Evolutionary conservation across 2,329 filamentous ascomycete species (phyloP).

Genomic region (Colletotrichum lentis): DNA sequence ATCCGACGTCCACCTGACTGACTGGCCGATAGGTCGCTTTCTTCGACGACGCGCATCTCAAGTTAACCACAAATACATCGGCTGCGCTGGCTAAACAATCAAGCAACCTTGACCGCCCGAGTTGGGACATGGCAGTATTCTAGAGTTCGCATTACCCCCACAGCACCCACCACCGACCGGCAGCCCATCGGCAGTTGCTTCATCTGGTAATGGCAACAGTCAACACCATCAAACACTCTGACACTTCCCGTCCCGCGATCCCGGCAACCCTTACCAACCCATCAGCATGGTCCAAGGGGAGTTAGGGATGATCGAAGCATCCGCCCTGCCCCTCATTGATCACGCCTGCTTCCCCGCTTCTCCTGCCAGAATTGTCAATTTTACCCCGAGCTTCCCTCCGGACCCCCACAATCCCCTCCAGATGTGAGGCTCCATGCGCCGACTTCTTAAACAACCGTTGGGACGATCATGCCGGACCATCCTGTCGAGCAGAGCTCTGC

Average conservation of each 20-base stretch:
- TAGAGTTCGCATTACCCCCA: conserved; percentile 30
- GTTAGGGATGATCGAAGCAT: conserved; percentile 18
- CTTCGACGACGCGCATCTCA: background rate
- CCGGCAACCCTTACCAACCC: conserved; percentile 15
- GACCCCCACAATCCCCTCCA: conserved; percentile 30
- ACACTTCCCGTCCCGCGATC: conserved; percentile 30
- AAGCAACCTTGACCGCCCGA: conserved; percentile 13
- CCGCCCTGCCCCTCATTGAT: conserved; percentile 19
- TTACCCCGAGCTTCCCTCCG: conserved; percentile 24
- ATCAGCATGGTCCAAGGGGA: conserved; percentile 20
- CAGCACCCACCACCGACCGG: conserved; percentile 4
- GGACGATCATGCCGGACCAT: background rate
- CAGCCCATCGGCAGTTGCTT: conserved; percentile 25
- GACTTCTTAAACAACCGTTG: conserved; percentile 23
- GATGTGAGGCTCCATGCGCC: conserved; percentile 28
- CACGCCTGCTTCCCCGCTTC: conserved; percentile 33
- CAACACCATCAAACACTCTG: background rate
- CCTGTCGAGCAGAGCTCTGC: conserved; percentile 2
- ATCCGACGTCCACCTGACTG: background rate
- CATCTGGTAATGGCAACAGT: conserved; percentile 8
- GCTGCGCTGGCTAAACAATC: conserved; percentile 14
- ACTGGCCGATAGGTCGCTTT: background rate
- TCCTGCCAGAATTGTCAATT: conserved; percentile 22
- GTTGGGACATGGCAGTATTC: conserved; percentile 23
- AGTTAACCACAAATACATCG: background rate